Conservation (phyloP, 139 green algal species). For the Tetraselmis chui region DNA sequence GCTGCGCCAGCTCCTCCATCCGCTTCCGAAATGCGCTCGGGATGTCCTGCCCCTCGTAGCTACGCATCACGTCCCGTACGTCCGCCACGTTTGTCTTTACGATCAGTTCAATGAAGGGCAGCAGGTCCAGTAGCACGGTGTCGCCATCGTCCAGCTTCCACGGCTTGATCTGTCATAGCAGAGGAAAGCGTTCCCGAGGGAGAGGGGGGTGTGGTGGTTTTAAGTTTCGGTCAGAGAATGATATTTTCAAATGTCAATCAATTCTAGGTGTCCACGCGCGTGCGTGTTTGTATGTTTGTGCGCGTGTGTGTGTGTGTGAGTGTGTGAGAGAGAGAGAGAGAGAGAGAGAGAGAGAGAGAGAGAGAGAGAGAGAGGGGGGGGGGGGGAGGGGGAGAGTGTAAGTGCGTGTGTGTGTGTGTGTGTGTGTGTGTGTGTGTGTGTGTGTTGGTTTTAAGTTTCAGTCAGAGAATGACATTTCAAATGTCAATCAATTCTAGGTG, state of each 20-base stretch:
- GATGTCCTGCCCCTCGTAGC: slow-evolving; percentile 82
- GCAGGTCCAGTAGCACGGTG: slow-evolving; percentile 81
- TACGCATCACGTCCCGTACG: slow-evolving; percentile 55
- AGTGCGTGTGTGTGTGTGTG: too few relatives aligned
- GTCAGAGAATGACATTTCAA: too few relatives aligned
- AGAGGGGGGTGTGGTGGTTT: background rate
- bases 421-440: too few relatives aligned
- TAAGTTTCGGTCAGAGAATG: background rate
- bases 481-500: too few relatives aligned
- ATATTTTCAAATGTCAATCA: slow-evolving; percentile 14
- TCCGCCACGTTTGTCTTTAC: slow-evolving; percentile 45
- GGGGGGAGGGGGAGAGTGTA: too few relatives aligned
- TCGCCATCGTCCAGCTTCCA: slow-evolving; percentile 60
- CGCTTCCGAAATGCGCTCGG: slow-evolving; percentile 69
- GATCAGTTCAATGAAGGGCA: slow-evolving; percentile 78
- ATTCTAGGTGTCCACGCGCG: background rate
- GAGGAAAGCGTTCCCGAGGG: background rate
- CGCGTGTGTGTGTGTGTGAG: too few relatives aligned
- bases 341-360: too few relatives aligned
- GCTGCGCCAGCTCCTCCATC: slow-evolving; percentile 37
- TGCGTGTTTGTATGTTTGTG: too few relatives aligned
- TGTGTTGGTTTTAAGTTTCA: too few relatives aligned
- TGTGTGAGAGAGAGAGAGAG: too few relatives aligned
- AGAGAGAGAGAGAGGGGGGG: too few relatives aligned
- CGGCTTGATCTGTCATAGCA: slow-evolving; percentile 31